Percentiles rank a stretch among this genome's conserved stretches.
Evolutionary conservation across 768 basidiomycete species (phyloP).

Genomic region (Amanita exitialis): DNA sequence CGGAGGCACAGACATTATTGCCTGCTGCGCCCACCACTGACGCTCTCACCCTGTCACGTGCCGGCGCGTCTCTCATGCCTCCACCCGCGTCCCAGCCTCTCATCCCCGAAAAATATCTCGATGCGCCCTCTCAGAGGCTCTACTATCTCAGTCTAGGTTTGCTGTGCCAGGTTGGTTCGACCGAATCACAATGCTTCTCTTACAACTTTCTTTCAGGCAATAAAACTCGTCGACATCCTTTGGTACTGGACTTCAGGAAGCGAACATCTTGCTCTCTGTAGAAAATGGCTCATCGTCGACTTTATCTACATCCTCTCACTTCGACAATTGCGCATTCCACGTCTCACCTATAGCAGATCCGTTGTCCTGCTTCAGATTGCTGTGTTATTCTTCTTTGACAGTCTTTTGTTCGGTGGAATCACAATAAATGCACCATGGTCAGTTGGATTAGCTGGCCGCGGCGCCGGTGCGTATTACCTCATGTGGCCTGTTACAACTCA

Average conservation of each 20-base stretch:
- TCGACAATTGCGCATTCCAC: conserved; percentile 61
- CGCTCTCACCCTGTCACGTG: conserved; percentile 8
- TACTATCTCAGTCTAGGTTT: conserved; percentile 70
- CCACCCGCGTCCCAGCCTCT: conserved; percentile 27
- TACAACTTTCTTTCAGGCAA: conserved; percentile 34
- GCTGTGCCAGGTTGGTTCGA: conserved; percentile 53
- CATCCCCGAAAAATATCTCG: conserved; percentile 66
- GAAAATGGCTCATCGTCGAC: conserved; percentile 71
- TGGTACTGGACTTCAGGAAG: conserved; percentile 40
- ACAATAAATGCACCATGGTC: conserved; percentile 34
- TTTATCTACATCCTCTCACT: conserved; percentile 48
- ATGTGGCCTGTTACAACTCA: conserved; percentile 1
- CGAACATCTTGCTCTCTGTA: conserved; percentile 31
- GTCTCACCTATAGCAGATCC: conserved; percentile 57
- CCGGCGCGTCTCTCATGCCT: conserved; percentile 2
- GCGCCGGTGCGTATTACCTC: conserved; percentile 13
- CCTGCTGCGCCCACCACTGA: not conserved
- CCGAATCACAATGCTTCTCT: not conserved
- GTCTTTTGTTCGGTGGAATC: conserved; percentile 63
- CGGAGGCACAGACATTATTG: conserved; percentile 24
- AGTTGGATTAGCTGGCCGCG: conserved; percentile 14
- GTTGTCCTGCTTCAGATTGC: conserved; percentile 54
- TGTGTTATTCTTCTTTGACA: conserved; percentile 53
- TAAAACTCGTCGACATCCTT: conserved; percentile 67
- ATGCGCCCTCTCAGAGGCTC: conserved; percentile 70